phyloP scores from a whole-genome alignment of 331 rosid species.

The Spiraea crenata region DNA sequence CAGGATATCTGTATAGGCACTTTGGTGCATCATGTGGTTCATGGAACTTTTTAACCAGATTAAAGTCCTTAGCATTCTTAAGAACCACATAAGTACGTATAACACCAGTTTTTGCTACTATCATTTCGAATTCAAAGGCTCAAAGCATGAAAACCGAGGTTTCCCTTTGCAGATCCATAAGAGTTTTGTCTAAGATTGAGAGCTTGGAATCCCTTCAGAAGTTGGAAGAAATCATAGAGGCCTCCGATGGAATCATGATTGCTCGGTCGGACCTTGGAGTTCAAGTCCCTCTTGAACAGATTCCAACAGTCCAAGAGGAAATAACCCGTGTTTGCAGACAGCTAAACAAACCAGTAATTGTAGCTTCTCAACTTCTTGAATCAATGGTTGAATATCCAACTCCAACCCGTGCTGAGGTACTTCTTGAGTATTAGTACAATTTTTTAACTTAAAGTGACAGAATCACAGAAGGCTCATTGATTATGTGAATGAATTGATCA shows the following conservation, averaged over 20 bases:
- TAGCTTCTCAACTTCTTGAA: slow-evolving; percentile 93
- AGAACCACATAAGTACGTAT: neutral
- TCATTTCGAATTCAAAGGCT: neutral
- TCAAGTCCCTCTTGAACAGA: slow-evolving; percentile 86
- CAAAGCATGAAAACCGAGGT: neutral
- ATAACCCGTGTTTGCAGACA: slow-evolving; percentile 67
- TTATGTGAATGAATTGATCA: too few species aligned
- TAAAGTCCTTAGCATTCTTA: neutral
- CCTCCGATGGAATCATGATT: slow-evolving; percentile 92
- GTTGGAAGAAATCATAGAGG: slow-evolving; percentile 62
- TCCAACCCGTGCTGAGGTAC: slow-evolving; percentile 93
- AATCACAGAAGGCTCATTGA: too few species aligned
- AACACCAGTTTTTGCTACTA: neutral
- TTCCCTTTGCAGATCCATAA: slow-evolving; percentile 42
- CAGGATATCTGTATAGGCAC: neutral
- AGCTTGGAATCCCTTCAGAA: slow-evolving; percentile 79
- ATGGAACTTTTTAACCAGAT: neutral
- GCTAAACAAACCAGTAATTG: slow-evolving; percentile 85
- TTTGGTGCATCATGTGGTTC: neutral
- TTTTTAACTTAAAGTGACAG: neutral
- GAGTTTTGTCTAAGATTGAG: slow-evolving; percentile 82
- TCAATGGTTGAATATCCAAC: slow-evolving; percentile 96
- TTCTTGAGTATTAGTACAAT: neutral
- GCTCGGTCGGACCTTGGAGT: slow-evolving; percentile 95
- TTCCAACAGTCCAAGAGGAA: slow-evolving; percentile 73